Percentiles rank a stretch among this genome's conserved stretches.
Conservation (phyloP, 2,329 filamentous ascomycete species). For the Trichoderma aggressivum region DNA sequence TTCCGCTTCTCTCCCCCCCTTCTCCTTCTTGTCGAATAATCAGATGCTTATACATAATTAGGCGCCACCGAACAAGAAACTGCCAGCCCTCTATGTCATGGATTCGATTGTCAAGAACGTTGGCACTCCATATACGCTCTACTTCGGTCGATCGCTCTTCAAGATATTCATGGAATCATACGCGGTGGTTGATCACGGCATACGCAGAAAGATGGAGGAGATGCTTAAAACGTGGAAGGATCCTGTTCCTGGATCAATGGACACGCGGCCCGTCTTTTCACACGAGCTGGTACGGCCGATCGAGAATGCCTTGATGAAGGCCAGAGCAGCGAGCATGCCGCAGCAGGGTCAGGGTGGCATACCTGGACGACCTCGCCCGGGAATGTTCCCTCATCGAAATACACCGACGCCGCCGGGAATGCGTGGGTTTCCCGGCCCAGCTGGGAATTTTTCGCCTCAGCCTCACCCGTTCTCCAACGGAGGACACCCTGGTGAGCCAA, state of each 20-base stretch:
- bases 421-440: conserved; percentile 27
- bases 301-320: conserved; percentile 90
- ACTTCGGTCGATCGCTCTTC: conserved; percentile 88
- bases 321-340: conserved; percentile 59
- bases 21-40: not conserved
- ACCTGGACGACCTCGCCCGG: conserved; percentile 47
- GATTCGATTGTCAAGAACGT: conserved; percentile 99
- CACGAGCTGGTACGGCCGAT: conserved; percentile 84
- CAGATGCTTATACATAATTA: conserved; percentile 47
- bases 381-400: conserved; percentile 60
- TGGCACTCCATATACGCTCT: conserved; percentile 93
- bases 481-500: conserved; percentile 26
- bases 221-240: conserved; percentile 99
- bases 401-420: conserved; percentile 69
- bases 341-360: conserved; percentile 46
- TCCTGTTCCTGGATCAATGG: conserved; percentile 88
- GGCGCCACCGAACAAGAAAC: conserved; percentile 83
- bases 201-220: conserved; percentile 89
- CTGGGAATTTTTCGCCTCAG: conserved; percentile 26
- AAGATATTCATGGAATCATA: conserved; percentile 97
- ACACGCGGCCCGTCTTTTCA: conserved; percentile 88
- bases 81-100: conserved; percentile 94
- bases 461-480: conserved; percentile 32
- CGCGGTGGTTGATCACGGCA: conserved; percentile 76
- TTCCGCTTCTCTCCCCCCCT: not conserved